Conservation (phyloP, 2,329 filamentous ascomycete genomes). For the Clarireedia monteithiana region DNA sequence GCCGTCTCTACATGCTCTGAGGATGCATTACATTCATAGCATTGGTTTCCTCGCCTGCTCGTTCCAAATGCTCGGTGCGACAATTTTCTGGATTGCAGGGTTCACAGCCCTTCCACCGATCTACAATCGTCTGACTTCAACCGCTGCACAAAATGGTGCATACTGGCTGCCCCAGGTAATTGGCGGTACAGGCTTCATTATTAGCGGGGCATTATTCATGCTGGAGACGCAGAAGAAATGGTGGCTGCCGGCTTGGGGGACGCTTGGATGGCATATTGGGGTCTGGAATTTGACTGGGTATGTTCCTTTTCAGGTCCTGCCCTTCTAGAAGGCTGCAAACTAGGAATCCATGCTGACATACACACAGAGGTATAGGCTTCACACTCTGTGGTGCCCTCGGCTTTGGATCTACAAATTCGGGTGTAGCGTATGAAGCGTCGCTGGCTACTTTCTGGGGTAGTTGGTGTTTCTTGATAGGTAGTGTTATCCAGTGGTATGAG, state of each 20-base stretch:
- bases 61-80: constrained; percentile 49
- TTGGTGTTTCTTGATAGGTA: constrained; percentile 43
- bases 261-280: constrained; percentile 61
- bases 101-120: constrained; percentile 53
- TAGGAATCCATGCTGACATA: neutral
- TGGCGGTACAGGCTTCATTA: constrained; percentile 53
- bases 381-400: constrained; percentile 52
- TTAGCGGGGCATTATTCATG: constrained; percentile 53
- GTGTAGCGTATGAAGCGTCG: constrained; percentile 39
- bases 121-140: constrained; percentile 38
- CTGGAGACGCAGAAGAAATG: constrained; percentile 57
- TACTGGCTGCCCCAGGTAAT: constrained; percentile 58
- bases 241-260: constrained; percentile 47
- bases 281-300: constrained; percentile 56
- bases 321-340: neutral
- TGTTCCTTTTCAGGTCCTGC: neutral
- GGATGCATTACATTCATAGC: constrained; percentile 51
- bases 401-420: constrained; percentile 34
- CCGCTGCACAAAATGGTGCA: constrained; percentile 41
- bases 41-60: constrained; percentile 55
- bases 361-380: constrained; percentile 42
- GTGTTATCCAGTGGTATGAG: constrained; percentile 41
- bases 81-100: constrained; percentile 57
- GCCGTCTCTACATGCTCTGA: constrained; percentile 48
- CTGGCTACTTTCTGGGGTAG: constrained; percentile 43